Percentiles rank a stretch among this genome's conserved stretches.
These are phyloP conservation scores for Aspergillus ruber DNA, from an alignment of 2,329 filamentous ascomycete genomes.

Conservation along the genomic window DNA sequence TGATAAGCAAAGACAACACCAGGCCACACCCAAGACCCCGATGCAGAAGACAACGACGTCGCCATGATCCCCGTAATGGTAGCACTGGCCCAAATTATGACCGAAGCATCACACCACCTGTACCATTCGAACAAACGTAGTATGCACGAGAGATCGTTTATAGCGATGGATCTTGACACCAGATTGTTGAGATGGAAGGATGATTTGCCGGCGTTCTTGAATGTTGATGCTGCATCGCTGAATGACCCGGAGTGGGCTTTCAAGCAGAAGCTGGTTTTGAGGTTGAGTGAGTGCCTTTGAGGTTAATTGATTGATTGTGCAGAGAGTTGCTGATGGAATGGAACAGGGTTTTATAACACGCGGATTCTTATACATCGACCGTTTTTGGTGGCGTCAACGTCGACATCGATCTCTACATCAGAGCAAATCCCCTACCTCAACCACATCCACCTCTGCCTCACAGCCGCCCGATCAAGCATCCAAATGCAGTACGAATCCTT, in stretches of 20 bases:
- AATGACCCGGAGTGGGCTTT: conserved; percentile 25
- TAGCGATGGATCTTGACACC: conserved; percentile 15
- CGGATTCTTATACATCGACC: conserved; percentile 24
- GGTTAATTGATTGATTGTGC: background rate
- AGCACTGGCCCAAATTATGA: conserved; percentile 20
- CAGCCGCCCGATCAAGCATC: conserved; percentile 20
- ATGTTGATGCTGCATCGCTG: conserved; percentile 15
- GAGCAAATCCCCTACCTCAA: conserved; percentile 11
- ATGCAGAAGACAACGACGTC: conserved; percentile 17
- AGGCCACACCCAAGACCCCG: conserved; percentile 7
- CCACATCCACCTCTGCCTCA: conserved; percentile 21
- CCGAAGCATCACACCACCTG: conserved; percentile 21
- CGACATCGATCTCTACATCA: conserved; percentile 1
- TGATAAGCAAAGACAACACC: conserved; percentile 4
- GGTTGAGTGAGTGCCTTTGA: conserved; percentile 12
- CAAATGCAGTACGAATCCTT: conserved; percentile 26
- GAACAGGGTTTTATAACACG: conserved; percentile 22
- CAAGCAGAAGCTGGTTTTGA: conserved; percentile 26
- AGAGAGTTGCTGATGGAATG: background rate
- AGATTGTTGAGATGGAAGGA: conserved; percentile 16
- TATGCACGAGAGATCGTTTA: conserved; percentile 14
- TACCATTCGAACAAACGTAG: conserved; percentile 16
- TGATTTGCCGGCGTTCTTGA: conserved; percentile 12
- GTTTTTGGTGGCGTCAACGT: conserved; percentile 12
- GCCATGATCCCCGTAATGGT: conserved; percentile 22